Conservation (phyloP, 1,284 basidiomycete species). For the Apiotrichum brassicae region DNA sequence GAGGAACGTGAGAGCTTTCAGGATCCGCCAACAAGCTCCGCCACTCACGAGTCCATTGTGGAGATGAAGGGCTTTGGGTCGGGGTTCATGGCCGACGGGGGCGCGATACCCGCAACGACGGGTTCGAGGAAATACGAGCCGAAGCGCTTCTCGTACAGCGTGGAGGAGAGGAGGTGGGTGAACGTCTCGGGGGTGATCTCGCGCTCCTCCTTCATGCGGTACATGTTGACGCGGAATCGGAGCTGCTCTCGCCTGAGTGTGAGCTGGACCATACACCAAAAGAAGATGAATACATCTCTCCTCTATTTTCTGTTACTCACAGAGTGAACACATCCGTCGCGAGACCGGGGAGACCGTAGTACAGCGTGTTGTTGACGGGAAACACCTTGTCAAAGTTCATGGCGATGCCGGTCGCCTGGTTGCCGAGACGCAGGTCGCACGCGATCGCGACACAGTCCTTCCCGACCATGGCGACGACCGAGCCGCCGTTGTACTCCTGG, state of each 20-base stretch:
- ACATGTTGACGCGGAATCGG: slow-evolving; percentile 96
- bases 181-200: slow-evolving; percentile 96
- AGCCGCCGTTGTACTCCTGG: slow-evolving; percentile 57
- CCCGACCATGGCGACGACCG: slow-evolving; percentile 97
- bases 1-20: neutral
- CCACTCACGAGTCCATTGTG: slow-evolving; percentile 68
- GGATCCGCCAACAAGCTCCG: too few species aligned
- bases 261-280: too few species aligned
- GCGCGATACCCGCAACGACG: slow-evolving; percentile 83
- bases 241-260: slow-evolving; percentile 68
- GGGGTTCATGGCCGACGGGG: slow-evolving; percentile 55
- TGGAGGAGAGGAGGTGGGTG: slow-evolving; percentile 89
- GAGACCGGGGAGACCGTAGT: slow-evolving; percentile 85
- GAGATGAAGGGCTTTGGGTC: slow-evolving; percentile 89
- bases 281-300: neutral
- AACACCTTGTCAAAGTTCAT: slow-evolving; percentile 67
- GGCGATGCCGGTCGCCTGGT: slow-evolving; percentile 80
- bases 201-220: slow-evolving; percentile 98
- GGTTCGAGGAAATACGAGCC: slow-evolving; percentile 97
- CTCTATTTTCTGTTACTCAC: slow-evolving; percentile 50
- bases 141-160: slow-evolving; percentile 95
- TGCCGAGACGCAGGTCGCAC: slow-evolving; percentile 84
- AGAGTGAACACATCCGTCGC: slow-evolving; percentile 90
- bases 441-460: slow-evolving; percentile 99
- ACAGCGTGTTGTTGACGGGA: slow-evolving; percentile 86